Evolutionary conservation across 768 basidiomycete genomes (phyloP), one percentile per base, ranked within the genome.

Genomic region (Suillus plorans): DNA sequence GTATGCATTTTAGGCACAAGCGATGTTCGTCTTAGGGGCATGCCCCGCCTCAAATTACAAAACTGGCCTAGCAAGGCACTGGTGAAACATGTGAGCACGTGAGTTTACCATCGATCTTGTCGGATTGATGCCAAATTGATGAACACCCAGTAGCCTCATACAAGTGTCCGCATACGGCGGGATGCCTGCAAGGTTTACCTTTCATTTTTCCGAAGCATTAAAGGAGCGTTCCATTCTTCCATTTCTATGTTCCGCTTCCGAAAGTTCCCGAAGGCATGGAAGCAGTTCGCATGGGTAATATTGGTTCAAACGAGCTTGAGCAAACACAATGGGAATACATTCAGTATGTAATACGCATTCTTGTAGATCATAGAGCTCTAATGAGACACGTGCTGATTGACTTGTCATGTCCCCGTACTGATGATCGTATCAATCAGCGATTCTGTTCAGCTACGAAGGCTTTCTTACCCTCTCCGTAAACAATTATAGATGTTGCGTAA

Each of bases 271-370:
- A 41, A 18, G 16, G 25, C 25, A 59, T 41, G 39, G 57, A 59
- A 59, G 57, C 25, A 41, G 25, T 28, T 22, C 37, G 9, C 37
- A 22, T 39, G 13, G 53, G 13, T 57, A 14, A 28, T 28, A 10
- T 25, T 28, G 10, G 20, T 39, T 59, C 22, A 41, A 28, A 10
- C 36, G 18, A 28, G 37, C 14, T 41, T 18, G 57, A 25, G 13
- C 8, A 34, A 41, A 58, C 31, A 31, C 31, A 31, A 31, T 57
- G 36, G 25, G 49, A 50, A 28, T 20, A 13, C 34, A 7, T 13
- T n/a, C 31, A 55, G 58, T 59, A 59, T 59, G 58, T 59, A 59
- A 59, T 59, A 59, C 16, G 39, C 39, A 58, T 20, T 59, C 10
- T 28, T 59, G 5, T 39, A 37, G n/a, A 39, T 4, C 14, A 2